phyloP scores from a whole-genome alignment of 148 eudicot genomes.

The Amaranthus palmeri region DNA sequence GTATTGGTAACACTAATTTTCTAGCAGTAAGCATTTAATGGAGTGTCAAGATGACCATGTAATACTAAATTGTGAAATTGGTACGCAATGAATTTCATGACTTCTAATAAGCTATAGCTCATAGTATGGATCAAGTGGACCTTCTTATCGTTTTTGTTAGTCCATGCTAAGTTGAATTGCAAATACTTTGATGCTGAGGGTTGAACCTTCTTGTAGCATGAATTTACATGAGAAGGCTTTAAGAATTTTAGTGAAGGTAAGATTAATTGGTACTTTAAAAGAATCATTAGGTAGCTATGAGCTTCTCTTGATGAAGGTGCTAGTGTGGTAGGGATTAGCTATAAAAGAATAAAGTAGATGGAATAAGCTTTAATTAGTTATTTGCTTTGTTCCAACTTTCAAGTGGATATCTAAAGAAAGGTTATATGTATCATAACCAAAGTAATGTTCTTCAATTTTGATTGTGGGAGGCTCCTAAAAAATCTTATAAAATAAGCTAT shows the following conservation, averaged over 20 bases:
- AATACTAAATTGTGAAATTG: not conserved
- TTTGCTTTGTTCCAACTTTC: not conserved
- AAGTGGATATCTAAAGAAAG: not conserved
- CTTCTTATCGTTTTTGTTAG: not conserved
- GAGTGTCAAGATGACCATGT: not conserved
- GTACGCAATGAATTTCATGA: not conserved
- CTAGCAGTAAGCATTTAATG: not conserved
- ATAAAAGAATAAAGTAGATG: too few relatives aligned
- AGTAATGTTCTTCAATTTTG: not conserved
- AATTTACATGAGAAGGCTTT: not conserved
- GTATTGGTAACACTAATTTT: too few relatives aligned
- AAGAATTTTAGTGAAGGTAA: not conserved
- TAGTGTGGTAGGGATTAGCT: not conserved
- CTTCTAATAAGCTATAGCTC: not conserved
- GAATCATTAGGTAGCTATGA: not conserved
- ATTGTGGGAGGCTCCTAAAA: not conserved
- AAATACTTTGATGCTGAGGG: not conserved
- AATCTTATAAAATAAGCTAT: not conserved
- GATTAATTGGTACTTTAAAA: not conserved
- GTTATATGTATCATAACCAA: not conserved
- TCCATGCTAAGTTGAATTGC: not conserved
- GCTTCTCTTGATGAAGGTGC: not conserved
- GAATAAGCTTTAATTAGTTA: too few relatives aligned
- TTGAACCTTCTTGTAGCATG: not conserved
- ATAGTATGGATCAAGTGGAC: not conserved